phyloP scores from a whole-genome alignment of 805 yeast species.

The Lipomyces sp. region DNA sequence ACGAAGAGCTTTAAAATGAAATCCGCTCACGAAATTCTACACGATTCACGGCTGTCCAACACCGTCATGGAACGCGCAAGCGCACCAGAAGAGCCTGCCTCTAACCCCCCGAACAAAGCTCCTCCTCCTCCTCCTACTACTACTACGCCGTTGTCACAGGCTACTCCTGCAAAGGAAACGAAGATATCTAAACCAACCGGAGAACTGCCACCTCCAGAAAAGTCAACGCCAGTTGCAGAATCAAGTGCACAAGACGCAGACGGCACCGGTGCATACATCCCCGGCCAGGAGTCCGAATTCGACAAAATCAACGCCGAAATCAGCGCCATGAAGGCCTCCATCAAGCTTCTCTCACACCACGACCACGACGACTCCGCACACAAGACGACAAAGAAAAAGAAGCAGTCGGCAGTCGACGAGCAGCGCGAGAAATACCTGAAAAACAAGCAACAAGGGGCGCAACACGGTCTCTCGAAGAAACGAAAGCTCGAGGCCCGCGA shows the following conservation, averaged over 20 bases:
- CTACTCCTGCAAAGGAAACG: background rate
- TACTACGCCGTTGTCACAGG: background rate
- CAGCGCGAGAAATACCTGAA: conserved; percentile 30
- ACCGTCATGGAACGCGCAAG: background rate
- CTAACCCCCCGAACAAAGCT: too few relatives aligned
- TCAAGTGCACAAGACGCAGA: too few relatives aligned
- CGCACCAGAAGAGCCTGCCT: too few relatives aligned
- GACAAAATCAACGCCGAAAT: conserved; percentile 26
- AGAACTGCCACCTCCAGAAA: too few relatives aligned
- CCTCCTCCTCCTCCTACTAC: background rate
- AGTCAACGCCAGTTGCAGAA: too few relatives aligned
- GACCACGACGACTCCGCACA: background rate
- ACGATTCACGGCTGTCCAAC: conserved; percentile 16
- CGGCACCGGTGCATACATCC: too few relatives aligned
- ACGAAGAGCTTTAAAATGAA: conserved; percentile 31
- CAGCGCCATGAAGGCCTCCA: conserved; percentile 21
- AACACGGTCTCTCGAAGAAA: conserved; percentile 3
- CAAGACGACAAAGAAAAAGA: conserved; percentile 10
- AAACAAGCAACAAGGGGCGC: background rate
- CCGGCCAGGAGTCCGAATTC: conserved; percentile 15
- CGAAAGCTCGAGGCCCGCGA: conserved; percentile 32
- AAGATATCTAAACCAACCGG: too few relatives aligned
- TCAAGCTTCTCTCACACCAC: conserved; percentile 6
- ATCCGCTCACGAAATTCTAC: conserved; percentile 31
- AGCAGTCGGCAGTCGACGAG: conserved; percentile 34